These are phyloP conservation scores for Cyberlindnera mrakii DNA, from an alignment of 805 yeast genomes.

Conservation along the genomic window DNA sequence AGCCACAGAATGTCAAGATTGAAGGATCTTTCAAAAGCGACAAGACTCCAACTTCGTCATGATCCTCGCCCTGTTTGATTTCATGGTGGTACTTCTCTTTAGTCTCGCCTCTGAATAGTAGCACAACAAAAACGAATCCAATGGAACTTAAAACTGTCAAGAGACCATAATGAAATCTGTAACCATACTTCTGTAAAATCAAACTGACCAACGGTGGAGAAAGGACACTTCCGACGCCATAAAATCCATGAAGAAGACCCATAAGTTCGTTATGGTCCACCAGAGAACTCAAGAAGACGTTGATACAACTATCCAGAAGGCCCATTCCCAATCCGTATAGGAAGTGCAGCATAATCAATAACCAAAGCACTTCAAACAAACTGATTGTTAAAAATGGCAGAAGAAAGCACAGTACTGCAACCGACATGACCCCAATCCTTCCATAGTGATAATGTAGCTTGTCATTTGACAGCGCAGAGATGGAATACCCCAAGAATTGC, in stretches of 20 bases:
- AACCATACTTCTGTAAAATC: slow-evolving; percentile 26
- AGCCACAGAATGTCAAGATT: slow-evolving; percentile 45
- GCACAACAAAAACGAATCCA: slow-evolving; percentile 25
- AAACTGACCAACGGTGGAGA: slow-evolving; percentile 60
- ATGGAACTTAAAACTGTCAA: slow-evolving; percentile 10
- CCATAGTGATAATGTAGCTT: slow-evolving; percentile 39
- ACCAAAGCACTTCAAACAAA: slow-evolving; percentile 32
- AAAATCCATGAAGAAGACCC: slow-evolving; percentile 61
- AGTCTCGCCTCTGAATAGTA: slow-evolving; percentile 42
- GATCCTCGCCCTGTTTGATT: slow-evolving; percentile 9
- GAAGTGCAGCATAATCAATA: slow-evolving; percentile 34
- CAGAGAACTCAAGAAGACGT: slow-evolving; percentile 41
- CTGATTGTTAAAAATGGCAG: slow-evolving; percentile 31
- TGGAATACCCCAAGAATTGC: slow-evolving; percentile 48
- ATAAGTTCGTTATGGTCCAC: slow-evolving; percentile 50
- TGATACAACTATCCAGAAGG: slow-evolving; percentile 47
- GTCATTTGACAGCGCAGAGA: slow-evolving; percentile 45
- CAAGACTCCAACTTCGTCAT: slow-evolving; percentile 9
- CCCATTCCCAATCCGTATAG: slow-evolving; percentile 54
- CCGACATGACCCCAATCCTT: slow-evolving; percentile 35
- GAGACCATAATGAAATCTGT: slow-evolving; percentile 6
- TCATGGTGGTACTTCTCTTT: slow-evolving; percentile 26
- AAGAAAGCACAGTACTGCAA: slow-evolving; percentile 31
- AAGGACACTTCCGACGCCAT: slow-evolving; percentile 68
- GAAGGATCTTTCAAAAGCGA: slow-evolving; percentile 25